These are phyloP conservation scores for Aquilaria yunnanensis DNA, from an alignment of 345 rosid genomes.

Conservation along the genomic window DNA sequence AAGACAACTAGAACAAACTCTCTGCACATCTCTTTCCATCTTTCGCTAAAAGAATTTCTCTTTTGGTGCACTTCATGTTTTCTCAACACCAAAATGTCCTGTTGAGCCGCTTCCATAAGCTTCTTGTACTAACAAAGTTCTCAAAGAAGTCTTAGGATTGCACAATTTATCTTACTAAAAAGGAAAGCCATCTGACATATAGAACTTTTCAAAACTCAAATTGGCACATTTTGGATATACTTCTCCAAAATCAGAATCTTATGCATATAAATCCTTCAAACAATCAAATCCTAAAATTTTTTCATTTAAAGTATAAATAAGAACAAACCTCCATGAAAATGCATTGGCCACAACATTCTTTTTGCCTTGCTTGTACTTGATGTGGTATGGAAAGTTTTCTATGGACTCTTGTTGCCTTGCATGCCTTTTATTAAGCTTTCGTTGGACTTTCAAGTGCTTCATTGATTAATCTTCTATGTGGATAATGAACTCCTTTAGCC, in stretches of 20 bases:
- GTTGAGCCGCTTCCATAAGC: background rate
- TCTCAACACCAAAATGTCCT: background rate
- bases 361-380: too few species aligned
- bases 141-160: background rate
- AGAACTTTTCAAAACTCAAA: background rate
- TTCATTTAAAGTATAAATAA: too few species aligned
- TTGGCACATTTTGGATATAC: background rate
- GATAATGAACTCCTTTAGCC: too few species aligned
- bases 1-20: too few species aligned
- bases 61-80: background rate
- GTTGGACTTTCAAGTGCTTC: background rate
- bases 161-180: background rate
- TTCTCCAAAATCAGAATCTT: background rate
- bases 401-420: background rate
- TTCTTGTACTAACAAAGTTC: background rate
- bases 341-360: too few species aligned
- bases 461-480: too few species aligned
- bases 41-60: background rate
- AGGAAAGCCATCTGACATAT: background rate
- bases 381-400: background rate
- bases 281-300: too few species aligned
- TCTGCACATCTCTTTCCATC: background rate
- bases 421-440: background rate
- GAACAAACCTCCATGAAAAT: too few species aligned
- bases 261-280: too few species aligned